Percentiles rank a stretch among this genome's conserved stretches.
phyloP scores from a whole-genome alignment of 352 stramenopile genomes.

The Phytophthora fragariae region DNA sequence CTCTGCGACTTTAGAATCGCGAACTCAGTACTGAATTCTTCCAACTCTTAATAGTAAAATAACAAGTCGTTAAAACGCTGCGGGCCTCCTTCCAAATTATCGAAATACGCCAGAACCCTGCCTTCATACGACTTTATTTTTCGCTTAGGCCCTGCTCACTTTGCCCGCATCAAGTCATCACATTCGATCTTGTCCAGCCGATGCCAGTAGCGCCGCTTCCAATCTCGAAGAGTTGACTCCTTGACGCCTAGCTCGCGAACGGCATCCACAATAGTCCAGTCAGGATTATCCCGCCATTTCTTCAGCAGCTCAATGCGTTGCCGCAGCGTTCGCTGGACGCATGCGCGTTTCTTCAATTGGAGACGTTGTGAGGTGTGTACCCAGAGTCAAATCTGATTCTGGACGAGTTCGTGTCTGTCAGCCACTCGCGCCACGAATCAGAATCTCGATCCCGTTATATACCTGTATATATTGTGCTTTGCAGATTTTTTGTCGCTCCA shows the following conservation, averaged over 20 bases:
- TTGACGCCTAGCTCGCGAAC: not conserved
- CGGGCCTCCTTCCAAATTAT: not conserved
- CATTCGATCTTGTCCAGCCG: not conserved
- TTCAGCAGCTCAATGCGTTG: not conserved
- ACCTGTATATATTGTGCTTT: not conserved
- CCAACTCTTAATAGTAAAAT: not conserved
- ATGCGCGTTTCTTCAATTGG: not conserved
- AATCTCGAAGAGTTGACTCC: not conserved
- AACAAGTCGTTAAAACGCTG: not conserved
- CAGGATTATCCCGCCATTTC: not conserved
- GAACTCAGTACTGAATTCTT: too few relatives aligned
- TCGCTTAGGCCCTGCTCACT: not conserved
- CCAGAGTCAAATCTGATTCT: not conserved
- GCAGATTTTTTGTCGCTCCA: too few relatives aligned
- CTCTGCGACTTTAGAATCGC: not conserved
- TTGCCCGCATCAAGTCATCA: not conserved
- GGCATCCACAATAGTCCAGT: not conserved
- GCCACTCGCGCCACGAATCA: not conserved
- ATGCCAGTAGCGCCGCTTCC: not conserved
- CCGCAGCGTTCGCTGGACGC: not conserved
- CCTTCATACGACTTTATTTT: not conserved
- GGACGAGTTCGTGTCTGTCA: not conserved
- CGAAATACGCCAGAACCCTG: not conserved
- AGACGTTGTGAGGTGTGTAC: not conserved
- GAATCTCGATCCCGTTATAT: not conserved